phyloP scores from a whole-genome alignment of 1,284 basidiomycete genomes.

The Sanghuangporus sanghuang region DNA sequence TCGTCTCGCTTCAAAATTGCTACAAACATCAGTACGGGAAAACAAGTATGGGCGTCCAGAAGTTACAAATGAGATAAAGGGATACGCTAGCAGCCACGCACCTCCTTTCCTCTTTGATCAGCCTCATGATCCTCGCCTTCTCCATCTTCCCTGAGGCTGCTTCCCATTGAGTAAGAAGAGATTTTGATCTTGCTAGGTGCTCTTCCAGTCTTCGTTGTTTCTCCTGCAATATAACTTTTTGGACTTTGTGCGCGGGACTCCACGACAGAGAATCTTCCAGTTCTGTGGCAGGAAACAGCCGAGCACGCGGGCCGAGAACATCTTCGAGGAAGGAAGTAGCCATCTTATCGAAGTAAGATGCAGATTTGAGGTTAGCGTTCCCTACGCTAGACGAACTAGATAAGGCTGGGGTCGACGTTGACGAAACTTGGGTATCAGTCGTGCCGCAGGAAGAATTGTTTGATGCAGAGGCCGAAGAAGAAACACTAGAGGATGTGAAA shows the following conservation, averaged over 20 bases:
- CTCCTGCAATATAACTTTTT: not conserved
- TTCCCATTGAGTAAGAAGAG: not conserved
- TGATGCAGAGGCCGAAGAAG: not conserved
- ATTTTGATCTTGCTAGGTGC: slow-evolving; percentile 1
- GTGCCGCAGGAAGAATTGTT: not conserved
- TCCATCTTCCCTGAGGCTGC: not conserved
- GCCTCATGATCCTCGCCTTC: not conserved
- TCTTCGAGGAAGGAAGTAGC: slow-evolving; percentile 6
- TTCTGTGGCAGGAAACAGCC: not conserved
- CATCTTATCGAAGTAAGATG: slow-evolving; percentile 3
- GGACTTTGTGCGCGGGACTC: not conserved
- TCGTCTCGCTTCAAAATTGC: not conserved
- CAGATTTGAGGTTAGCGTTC: not conserved
- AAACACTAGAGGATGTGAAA: not conserved
- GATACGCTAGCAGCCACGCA: not conserved
- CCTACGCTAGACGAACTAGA: not conserved
- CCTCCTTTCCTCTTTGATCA: slow-evolving; percentile 5
- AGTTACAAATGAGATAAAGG: not conserved
- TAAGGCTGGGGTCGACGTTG: not conserved
- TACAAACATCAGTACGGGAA: not conserved
- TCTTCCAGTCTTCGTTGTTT: slow-evolving; percentile 7
- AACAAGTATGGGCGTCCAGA: not conserved
- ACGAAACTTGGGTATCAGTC: not conserved
- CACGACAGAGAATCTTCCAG: not conserved
- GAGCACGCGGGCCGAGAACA: not conserved